Evolutionary conservation across 2,329 filamentous ascomycete species (phyloP), one percentile per base, ranked within the genome.

Genomic region (Trichoderma semiorbis): DNA sequence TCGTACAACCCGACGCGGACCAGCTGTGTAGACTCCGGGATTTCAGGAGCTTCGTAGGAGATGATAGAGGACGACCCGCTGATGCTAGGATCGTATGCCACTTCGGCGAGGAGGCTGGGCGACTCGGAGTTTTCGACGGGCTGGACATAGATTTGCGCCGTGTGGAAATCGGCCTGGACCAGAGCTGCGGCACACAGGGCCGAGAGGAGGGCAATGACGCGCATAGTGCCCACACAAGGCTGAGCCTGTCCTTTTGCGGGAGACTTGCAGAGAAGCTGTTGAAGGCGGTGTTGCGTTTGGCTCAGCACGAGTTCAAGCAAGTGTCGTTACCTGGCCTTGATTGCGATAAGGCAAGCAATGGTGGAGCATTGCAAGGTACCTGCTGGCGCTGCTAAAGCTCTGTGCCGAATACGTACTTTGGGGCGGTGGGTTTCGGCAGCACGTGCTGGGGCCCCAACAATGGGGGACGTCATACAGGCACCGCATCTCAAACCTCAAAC

Each of bases 1-100:
- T 90, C 85, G 80, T 87, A 91, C 73, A 88, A 77, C 50, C 89
- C 90, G 63, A 91, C 80, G 73, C 89, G 87, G 66, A 91, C 82
- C 11, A 89, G 84, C n/a, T 78, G 75, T 6, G 82, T 78, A 7
- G 81, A 79, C 5, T 84, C 81, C 24, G 84, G 81, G 10, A 88
- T 78, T 60, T 88, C 85, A 53, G 89, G 89, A 1, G 85, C 83
- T 73, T 90, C 87, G 81, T 88, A 91, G 34, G 84, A 83, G 60
- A 84, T 74, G 36, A 91, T 78, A 39, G 84, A 82, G 43, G 86
- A 81, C 4, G 81, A 80, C 53, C 80, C 79, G 50, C 82, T 78
- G 3, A 82, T 78, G n/a, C 80, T 79, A 32, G 82, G 77, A 77
- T 89, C 85, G 83, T 88, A 90, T 72, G 84, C 80, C 72, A 91